These are phyloP conservation scores for Macrotyloma uniflorum DNA, from an alignment of 306 rosid species.

Conservation along the genomic window DNA sequence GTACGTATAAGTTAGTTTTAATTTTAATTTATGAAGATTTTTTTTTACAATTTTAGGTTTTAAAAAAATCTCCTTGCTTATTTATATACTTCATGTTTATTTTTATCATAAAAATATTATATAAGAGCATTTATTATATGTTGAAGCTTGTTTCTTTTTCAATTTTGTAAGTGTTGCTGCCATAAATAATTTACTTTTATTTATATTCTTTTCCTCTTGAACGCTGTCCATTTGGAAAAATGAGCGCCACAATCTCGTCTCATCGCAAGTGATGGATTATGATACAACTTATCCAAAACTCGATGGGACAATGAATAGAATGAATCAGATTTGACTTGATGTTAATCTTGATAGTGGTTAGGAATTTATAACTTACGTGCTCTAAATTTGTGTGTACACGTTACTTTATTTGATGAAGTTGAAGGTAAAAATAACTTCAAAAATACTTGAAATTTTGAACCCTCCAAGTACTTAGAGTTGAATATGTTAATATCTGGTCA, in stretches of 20 bases:
- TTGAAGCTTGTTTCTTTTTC: neutral
- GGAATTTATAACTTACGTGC: neutral
- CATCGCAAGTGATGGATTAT: neutral
- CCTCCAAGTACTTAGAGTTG: too few species aligned
- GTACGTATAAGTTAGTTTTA: too few species aligned
- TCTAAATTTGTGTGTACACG: neutral
- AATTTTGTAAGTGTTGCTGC: neutral
- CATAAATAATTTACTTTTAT: neutral
- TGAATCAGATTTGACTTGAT: neutral
- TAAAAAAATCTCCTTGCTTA: neutral
- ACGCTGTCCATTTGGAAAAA: neutral
- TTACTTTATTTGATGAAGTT: neutral
- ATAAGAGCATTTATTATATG: neutral
- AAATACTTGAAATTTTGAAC: too few species aligned
- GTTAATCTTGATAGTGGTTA: neutral
- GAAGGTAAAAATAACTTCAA: neutral
- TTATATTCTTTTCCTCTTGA: neutral
- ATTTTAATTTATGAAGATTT: too few species aligned
- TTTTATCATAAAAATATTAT: neutral
- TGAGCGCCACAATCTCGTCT: neutral
- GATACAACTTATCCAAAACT: neutral
- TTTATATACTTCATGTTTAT: too few species aligned
- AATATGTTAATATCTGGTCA: too few species aligned
- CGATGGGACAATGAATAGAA: neutral
- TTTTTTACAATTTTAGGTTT: too few species aligned